These are phyloP conservation scores for Talaromyces sp. DNA, from an alignment of 2,329 filamentous ascomycete species.

Conservation along the genomic window DNA sequence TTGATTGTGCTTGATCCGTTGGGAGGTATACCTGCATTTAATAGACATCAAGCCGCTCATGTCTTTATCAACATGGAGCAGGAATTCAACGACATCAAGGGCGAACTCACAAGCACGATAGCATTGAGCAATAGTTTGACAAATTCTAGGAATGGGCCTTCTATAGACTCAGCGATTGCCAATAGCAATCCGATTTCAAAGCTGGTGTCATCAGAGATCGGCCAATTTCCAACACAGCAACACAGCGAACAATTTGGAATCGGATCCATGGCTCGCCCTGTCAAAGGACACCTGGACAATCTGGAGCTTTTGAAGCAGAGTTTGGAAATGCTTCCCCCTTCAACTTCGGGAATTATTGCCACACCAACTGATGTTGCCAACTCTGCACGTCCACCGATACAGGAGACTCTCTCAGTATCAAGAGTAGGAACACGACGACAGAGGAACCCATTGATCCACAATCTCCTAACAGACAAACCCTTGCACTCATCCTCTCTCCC, in stretches of 20 bases:
- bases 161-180: conserved; percentile 12
- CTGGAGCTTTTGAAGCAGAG: conserved; percentile 65
- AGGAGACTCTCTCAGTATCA: conserved; percentile 28
- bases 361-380: conserved; percentile 77
- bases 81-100: conserved; percentile 66
- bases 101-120: conserved; percentile 47
- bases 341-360: conserved; percentile 82
- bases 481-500: conserved; percentile 88
- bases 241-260: conserved; percentile 5
- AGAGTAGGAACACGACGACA: conserved; percentile 54
- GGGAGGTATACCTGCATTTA: conserved; percentile 71
- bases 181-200: conserved; percentile 41
- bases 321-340: conserved; percentile 70
- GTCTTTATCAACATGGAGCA: conserved; percentile 92
- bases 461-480: conserved; percentile 91
- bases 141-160: conserved; percentile 11
- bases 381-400: conserved; percentile 32
- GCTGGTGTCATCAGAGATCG: conserved; percentile 29
- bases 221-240: conserved; percentile 18
- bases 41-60: conserved; percentile 57
- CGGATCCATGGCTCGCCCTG: conserved; percentile 14
- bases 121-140: conserved; percentile 9
- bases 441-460: conserved; percentile 87
- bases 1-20: conserved; percentile 83
- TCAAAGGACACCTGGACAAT: conserved; percentile 59